phyloP scores from a whole-genome alignment of 1,284 basidiomycete species.

The Porogramme epimiltina region DNA sequence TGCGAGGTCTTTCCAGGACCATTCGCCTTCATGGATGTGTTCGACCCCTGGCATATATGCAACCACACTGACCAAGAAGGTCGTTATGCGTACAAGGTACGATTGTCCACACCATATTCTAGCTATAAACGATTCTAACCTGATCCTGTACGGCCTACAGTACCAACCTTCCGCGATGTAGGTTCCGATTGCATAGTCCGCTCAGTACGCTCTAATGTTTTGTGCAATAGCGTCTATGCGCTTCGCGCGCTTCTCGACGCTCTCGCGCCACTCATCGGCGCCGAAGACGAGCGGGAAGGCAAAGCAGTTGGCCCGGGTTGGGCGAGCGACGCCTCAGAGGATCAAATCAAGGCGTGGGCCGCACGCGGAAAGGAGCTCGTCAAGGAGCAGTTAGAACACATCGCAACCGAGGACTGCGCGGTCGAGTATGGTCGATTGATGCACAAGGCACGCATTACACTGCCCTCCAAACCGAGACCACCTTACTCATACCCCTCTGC shows the following conservation, averaged over 20 bases:
- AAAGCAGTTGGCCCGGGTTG: constrained; percentile 63
- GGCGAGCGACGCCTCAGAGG: constrained; percentile 55
- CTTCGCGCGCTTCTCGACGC: constrained; percentile 74
- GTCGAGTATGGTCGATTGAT: constrained; percentile 66
- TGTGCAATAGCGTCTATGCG: constrained; percentile 69
- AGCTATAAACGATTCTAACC: no score
- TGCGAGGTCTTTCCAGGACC: constrained; percentile 56
- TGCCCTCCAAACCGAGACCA: not conserved
- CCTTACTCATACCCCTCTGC: not conserved
- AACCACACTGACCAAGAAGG: constrained; percentile 91
- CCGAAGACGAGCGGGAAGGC: constrained; percentile 59
- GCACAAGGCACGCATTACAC: constrained; percentile 54
- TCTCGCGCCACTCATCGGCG: constrained; percentile 82
- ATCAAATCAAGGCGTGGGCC: constrained; percentile 65
- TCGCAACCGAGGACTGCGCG: constrained; percentile 56
- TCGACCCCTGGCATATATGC: constrained; percentile 85
- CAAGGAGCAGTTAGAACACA: constrained; percentile 59
- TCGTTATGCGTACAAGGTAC: constrained; percentile 83
- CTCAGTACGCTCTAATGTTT: no score
- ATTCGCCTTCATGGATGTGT: constrained; percentile 96
- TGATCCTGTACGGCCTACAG: constrained; percentile 11
- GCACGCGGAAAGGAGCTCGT: constrained; percentile 52
- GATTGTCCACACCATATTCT: no score
- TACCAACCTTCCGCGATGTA: constrained; percentile 42
- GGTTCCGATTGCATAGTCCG: constrained; percentile 26